phyloP scores from a whole-genome alignment of 2,329 filamentous ascomycete genomes.

The Amauroascus verrucosus region DNA sequence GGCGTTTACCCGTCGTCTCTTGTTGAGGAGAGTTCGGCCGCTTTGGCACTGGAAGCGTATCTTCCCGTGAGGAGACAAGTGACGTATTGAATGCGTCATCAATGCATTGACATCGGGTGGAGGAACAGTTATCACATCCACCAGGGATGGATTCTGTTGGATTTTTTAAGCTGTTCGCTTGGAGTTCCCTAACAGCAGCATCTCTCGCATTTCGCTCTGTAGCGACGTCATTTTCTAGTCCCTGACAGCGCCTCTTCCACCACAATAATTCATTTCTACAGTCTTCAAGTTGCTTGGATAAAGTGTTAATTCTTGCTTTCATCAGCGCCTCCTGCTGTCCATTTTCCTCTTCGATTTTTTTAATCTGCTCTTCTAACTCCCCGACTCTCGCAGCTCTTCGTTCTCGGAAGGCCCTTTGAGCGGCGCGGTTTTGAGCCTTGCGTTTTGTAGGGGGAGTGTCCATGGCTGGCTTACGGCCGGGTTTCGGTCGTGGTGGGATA shows the following conservation, averaged over 20 bases:
- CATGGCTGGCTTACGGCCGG: constrained; percentile 87
- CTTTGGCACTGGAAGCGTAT: constrained; percentile 26
- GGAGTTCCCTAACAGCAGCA: constrained; percentile 31
- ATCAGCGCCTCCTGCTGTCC: constrained; percentile 41
- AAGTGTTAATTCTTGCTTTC: constrained; percentile 43
- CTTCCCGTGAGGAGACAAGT: constrained; percentile 31
- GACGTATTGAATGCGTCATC: constrained; percentile 45
- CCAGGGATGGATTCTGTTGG: constrained; percentile 34
- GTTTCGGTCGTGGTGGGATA: constrained; percentile 78
- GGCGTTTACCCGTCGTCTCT: constrained; percentile 41
- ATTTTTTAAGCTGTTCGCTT: constrained; percentile 16
- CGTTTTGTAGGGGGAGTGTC: constrained; percentile 77
- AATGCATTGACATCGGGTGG: constrained; percentile 53
- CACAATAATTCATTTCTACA: constrained; percentile 44
- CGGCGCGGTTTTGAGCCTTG: constrained; percentile 90
- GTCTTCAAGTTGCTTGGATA: constrained; percentile 58
- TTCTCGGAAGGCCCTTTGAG: constrained; percentile 85
- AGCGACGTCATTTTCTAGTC: constrained; percentile 53
- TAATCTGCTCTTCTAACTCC: constrained; percentile 47
- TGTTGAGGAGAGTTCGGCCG: constrained; percentile 28
- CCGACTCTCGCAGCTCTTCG: constrained; percentile 83
- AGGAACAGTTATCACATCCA: constrained; percentile 57
- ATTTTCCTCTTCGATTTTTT: constrained; percentile 39
- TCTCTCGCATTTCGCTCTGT: constrained; percentile 36
- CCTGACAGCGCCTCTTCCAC: constrained; percentile 47